Evolutionary conservation across 75 land plant species (phyloP).

Genomic region (Picea glauca): DNA sequence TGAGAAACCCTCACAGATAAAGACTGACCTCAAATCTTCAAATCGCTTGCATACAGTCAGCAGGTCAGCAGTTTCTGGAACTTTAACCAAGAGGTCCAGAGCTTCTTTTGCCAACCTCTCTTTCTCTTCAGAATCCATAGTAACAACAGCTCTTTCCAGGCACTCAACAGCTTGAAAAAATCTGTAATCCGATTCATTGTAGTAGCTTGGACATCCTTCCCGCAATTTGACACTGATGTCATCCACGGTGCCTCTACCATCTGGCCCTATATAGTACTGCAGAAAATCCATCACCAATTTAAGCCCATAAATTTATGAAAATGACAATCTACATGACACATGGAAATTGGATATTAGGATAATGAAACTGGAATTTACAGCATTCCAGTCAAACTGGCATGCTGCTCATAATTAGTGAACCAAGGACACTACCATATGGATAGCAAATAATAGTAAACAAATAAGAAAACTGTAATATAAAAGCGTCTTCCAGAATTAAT

Average conservation of each 20-base stretch:
- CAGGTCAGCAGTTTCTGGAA: constrained; percentile 92
- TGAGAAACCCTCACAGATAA: not conserved
- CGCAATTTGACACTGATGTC: constrained; percentile 86
- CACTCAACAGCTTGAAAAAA: constrained; percentile 90
- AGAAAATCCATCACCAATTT: not conserved
- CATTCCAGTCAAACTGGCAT: constrained; percentile 1
- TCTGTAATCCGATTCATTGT: constrained; percentile 89
- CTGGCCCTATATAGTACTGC: constrained; percentile 94
- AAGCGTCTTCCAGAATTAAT: not conserved
- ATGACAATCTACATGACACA: not conserved
- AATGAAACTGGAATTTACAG: not conserved
- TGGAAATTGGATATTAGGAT: not conserved
- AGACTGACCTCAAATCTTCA: constrained; percentile 82
- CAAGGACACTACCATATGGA: not conserved
- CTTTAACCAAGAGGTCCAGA: constrained; percentile 54
- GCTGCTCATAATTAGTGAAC: not conserved
- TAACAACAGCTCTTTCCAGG: constrained; percentile 73
- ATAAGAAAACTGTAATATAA: not conserved
- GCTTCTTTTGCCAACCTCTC: constrained; percentile 90
- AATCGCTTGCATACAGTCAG: constrained; percentile 91
- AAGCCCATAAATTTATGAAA: not conserved
- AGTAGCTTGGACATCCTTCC: constrained; percentile 98
- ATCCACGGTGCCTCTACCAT: constrained; percentile 95
- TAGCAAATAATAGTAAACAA: constrained; percentile 1
- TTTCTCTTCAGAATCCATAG: constrained; percentile 58